Percentiles rank a stretch among this genome's conserved stretches.
Conservation (phyloP, 1,139 yeast species). For the Saccharomyces hybrid region DNA sequence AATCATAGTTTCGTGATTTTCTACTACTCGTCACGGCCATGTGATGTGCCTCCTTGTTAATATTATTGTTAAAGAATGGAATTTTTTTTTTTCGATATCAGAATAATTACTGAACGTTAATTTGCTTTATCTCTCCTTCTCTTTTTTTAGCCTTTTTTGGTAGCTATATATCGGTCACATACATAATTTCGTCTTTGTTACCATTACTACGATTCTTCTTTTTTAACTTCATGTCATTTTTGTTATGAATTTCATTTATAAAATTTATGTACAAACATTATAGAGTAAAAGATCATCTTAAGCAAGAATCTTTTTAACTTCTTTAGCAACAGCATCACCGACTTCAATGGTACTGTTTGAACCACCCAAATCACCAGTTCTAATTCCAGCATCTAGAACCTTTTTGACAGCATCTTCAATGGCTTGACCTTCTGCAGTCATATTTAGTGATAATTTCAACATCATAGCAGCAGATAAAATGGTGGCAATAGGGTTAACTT, state of each 20-base stretch:
- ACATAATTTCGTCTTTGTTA: neutral
- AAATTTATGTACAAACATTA: neutral
- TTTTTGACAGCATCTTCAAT: slow-evolving; percentile 80
- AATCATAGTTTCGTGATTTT: neutral
- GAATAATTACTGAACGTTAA: neutral
- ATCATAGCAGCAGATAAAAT: slow-evolving; percentile 95
- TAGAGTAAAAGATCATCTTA: slow-evolving; percentile 1
- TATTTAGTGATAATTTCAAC: slow-evolving; percentile 81
- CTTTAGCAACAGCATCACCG: slow-evolving; percentile 82
- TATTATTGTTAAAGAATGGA: neutral
- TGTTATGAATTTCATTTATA: neutral
- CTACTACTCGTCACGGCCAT: neutral
- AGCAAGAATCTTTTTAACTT: slow-evolving; percentile 48
- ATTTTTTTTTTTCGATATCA: neutral
- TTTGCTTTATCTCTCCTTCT: neutral
- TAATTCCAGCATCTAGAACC: slow-evolving; percentile 74
- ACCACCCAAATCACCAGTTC: slow-evolving; percentile 91
- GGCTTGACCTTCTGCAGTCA: slow-evolving; percentile 78
- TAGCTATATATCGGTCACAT: neutral
- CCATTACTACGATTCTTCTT: neutral
- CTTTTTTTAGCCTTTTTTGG: neutral
- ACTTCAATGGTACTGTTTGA: slow-evolving; percentile 72
- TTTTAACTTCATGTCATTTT: neutral
- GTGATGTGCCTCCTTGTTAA: neutral
- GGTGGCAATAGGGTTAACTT: slow-evolving; percentile 93